phyloP scores from a whole-genome alignment of 805 yeast species.

The Komagataella pastoris region DNA sequence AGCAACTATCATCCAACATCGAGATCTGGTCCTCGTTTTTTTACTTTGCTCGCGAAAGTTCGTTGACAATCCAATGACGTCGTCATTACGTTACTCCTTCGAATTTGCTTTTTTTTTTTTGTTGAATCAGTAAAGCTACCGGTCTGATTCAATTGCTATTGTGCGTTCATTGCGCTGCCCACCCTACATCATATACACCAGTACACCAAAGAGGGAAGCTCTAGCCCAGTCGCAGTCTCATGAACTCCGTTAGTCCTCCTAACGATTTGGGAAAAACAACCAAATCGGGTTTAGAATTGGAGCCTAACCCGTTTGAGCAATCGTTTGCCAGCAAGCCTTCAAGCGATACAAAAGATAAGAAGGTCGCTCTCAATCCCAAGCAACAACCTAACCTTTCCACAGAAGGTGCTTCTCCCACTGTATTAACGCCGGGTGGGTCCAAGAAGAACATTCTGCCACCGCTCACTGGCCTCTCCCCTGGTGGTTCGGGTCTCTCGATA shows the following conservation, averaged over 20 bases:
- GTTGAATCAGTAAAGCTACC: neutral
- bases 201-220: neutral
- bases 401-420: neutral
- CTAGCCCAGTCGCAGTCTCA: neutral
- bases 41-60: neutral
- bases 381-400: neutral
- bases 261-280: neutral
- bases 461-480: conserved; percentile 30
- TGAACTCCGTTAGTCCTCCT: neutral
- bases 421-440: conserved; percentile 39
- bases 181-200: neutral
- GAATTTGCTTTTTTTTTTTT: neutral
- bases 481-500: conserved; percentile 28
- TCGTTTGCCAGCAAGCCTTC: conserved; percentile 49
- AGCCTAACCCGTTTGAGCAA: conserved; percentile 92
- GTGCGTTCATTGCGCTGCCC: neutral
- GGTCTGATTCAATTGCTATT: neutral
- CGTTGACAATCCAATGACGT: neutral
- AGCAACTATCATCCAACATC: neutral
- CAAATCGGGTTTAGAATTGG: conserved; percentile 28
- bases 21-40: neutral
- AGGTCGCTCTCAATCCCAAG: neutral
- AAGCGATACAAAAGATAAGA: conserved; percentile 1
- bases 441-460: conserved; percentile 33
- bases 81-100: neutral